These are phyloP conservation scores for Beauveria rudraprayagi DNA, from an alignment of 2,329 filamentous ascomycete genomes.

Conservation along the genomic window DNA sequence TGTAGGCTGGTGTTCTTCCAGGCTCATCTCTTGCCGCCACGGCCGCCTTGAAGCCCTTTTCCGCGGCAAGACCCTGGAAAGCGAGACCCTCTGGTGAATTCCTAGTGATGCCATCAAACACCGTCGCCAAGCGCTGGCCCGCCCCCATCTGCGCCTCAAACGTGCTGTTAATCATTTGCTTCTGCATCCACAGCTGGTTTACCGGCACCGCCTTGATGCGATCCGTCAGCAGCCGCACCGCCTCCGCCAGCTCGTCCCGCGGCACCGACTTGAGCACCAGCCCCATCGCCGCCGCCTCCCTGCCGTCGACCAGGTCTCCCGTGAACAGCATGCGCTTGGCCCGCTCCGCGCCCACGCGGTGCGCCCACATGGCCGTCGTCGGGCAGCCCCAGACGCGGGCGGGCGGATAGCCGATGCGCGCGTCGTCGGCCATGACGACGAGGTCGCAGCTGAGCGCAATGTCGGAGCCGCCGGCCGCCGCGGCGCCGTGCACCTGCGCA, in stretches of 20 bases:
- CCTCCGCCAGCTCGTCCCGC: constrained; percentile 9
- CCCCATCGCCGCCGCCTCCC: constrained; percentile 13
- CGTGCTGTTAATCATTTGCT: constrained; percentile 12
- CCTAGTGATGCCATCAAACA: constrained; percentile 14
- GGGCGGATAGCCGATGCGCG: constrained; percentile 12
- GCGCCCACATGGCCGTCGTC: constrained; percentile 14
- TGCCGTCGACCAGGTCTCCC: constrained; percentile 12
- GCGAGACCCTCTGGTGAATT: constrained; percentile 14
- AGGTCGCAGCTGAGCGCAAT: constrained; percentile 14
- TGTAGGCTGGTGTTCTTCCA: constrained; percentile 5
- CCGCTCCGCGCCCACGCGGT: constrained; percentile 12
- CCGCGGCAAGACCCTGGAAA: constrained; percentile 9
- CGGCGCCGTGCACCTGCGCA: constrained; percentile 14
- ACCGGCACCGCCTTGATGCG: constrained; percentile 6
- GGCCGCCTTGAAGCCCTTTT: constrained; percentile 12
- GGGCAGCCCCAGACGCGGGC: constrained; percentile 13
- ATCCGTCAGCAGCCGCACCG: constrained; percentile 9
- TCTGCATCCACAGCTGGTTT: too few relatives aligned
- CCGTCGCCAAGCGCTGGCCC: constrained; percentile 12
- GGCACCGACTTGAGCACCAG: constrained; percentile 14
- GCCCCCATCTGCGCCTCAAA: constrained; percentile 10
- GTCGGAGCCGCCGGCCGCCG: constrained; percentile 13
- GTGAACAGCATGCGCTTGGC: constrained; percentile 14
- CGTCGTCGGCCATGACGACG: background rate
- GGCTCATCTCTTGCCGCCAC: constrained; percentile 10